Conservation (phyloP, 176 grass and related monocot species). For the Cenchrus fungigraminus region DNA sequence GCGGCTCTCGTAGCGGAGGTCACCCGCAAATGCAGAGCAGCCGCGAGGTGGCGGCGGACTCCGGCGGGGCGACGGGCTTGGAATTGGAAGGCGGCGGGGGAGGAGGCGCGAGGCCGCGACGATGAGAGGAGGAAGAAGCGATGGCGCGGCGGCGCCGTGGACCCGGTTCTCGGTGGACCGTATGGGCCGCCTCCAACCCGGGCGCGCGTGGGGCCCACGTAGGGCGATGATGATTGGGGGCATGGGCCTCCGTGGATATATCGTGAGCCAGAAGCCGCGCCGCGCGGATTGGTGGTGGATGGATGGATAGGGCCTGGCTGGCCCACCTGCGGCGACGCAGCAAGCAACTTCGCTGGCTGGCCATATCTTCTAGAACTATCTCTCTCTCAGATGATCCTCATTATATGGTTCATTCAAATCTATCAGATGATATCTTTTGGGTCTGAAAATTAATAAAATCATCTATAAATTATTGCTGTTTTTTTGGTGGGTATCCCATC, state of each 20-base stretch:
- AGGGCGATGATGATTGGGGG: background rate
- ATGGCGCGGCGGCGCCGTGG: slow-evolving; percentile 17
- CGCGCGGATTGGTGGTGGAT: slow-evolving; percentile 1
- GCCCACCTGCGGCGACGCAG: slow-evolving; percentile 38
- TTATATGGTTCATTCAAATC: background rate
- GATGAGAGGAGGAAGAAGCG: slow-evolving; percentile 35
- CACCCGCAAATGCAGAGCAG: slow-evolving; percentile 8
- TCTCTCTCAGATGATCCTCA: too few species aligned
- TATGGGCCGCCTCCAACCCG: slow-evolving; percentile 2
- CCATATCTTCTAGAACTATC: slow-evolving; percentile 1
- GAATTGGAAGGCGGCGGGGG: background rate
- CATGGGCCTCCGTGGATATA: slow-evolving; percentile 17
- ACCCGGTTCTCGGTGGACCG: slow-evolving; percentile 39
- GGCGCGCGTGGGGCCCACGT: background rate
- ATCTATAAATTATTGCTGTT: too few species aligned
- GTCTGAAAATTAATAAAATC: too few species aligned
- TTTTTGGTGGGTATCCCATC: too few species aligned
- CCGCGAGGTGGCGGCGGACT: background rate
- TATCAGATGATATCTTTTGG: background rate
- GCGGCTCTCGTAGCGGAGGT: background rate
- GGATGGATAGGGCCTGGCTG: slow-evolving; percentile 30
- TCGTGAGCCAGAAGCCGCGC: slow-evolving; percentile 29
- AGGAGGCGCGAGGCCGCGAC: background rate
- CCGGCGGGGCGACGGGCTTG: background rate
- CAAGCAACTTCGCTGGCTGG: slow-evolving; percentile 14